Evolutionary conservation across 306 rosid genomes (phyloP).

Genomic region (Quercus dentata): DNA sequence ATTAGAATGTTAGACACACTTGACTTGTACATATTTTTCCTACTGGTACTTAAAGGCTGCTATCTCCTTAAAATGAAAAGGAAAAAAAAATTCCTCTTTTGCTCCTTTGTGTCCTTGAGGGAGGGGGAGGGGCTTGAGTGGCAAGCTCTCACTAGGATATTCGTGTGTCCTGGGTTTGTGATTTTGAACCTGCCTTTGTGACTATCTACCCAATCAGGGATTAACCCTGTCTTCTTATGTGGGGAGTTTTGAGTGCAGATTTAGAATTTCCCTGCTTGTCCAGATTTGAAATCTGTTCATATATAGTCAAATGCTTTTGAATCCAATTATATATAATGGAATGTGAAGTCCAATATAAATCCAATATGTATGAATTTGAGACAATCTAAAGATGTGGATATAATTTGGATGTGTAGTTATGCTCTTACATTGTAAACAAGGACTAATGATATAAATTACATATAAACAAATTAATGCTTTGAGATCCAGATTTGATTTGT

Average conservation of each 20-base stretch:
- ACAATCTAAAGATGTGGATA: neutral
- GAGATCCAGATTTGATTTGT: neutral
- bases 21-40: neutral
- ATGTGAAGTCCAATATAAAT: neutral
- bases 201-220: no score
- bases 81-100: neutral
- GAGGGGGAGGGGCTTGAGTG: neutral
- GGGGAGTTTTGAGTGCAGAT: neutral
- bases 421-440: neutral
- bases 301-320: neutral
- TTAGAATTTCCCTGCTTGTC: neutral
- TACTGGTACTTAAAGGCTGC: neutral
- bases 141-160: neutral
- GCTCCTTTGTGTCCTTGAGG: neutral
- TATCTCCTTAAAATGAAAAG: neutral
- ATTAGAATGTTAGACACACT: neutral
- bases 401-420: neutral
- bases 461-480: neutral
- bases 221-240: no score
- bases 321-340: neutral
- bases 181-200: neutral
- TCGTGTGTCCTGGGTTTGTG: neutral
- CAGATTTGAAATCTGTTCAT: neutral
- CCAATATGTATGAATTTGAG: neutral
- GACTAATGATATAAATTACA: neutral